Percentiles rank a stretch among this genome's conserved stretches.
Conservation (phyloP, 805 yeast genomes). For the Maudiozyma turicensis region DNA sequence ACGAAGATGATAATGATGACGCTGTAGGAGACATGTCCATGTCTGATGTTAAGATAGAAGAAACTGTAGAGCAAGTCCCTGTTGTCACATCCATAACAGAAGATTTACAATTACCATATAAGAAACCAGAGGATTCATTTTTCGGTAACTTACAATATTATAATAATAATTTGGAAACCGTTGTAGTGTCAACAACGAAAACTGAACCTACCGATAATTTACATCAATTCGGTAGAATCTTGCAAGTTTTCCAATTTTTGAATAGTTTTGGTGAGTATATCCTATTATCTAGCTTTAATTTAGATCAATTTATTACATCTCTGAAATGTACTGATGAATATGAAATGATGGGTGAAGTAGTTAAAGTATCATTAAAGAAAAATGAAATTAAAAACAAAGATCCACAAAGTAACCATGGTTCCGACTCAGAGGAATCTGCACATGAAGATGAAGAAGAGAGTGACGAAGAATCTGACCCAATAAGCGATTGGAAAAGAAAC, state of each 20-base stretch:
- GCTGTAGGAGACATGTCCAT: not conserved
- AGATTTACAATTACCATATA: conserved; percentile 21
- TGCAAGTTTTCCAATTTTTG: conserved; percentile 26
- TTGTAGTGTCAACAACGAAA: conserved; percentile 5
- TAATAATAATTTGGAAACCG: conserved; percentile 16
- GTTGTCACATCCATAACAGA: conserved; percentile 19
- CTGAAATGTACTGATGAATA: conserved; percentile 23
- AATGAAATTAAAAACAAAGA: not conserved
- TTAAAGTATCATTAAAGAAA: conserved; percentile 7
- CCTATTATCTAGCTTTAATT: conserved; percentile 18
- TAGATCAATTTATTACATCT: conserved; percentile 24
- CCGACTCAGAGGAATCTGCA: not conserved
- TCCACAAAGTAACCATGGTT: not conserved
- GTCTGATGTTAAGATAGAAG: not conserved
- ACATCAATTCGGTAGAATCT: conserved; percentile 14
- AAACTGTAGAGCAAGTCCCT: conserved; percentile 1
- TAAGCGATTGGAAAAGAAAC: conserved; percentile 21
- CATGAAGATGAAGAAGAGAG: conserved; percentile 1
- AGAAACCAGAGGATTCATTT: conserved; percentile 14
- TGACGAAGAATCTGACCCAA: not conserved
- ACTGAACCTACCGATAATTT: not conserved
- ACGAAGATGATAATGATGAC: not conserved
- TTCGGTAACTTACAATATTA: conserved; percentile 12
- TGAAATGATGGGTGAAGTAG: conserved; percentile 23
- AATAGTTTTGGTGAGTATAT: conserved; percentile 21